Percentiles rank a stretch among this genome's conserved stretches.
phyloP scores from a whole-genome alignment of 805 yeast genomes.

The Starmera caribaea region DNA sequence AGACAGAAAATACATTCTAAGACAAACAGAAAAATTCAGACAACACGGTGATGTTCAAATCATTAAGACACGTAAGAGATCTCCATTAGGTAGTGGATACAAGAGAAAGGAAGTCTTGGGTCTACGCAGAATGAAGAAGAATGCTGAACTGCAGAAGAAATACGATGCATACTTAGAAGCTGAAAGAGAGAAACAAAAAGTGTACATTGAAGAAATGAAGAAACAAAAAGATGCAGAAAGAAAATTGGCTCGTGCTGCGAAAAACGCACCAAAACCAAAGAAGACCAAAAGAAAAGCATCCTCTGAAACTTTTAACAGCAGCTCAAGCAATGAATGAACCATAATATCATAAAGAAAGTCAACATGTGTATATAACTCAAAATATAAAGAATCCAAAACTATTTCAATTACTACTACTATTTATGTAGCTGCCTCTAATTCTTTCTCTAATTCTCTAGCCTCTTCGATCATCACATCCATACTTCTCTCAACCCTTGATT shows the following conservation, averaged over 20 bases:
- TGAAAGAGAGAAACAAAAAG: constrained; percentile 7
- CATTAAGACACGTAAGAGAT: constrained; percentile 60
- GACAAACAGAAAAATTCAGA: constrained; percentile 61
- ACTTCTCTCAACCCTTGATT: constrained; percentile 43
- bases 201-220: neutral
- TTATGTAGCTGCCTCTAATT: constrained; percentile 19
- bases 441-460: constrained; percentile 43
- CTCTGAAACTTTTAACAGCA: no score
- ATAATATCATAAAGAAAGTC: neutral
- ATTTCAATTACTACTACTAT: no score
- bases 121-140: constrained; percentile 36
- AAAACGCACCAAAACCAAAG: no score
- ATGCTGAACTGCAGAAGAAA: constrained; percentile 16
- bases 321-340: no score
- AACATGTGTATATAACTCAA: neutral
- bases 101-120: constrained; percentile 60
- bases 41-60: constrained; percentile 47
- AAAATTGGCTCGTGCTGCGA: no score
- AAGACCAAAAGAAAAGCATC: no score
- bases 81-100: constrained; percentile 79
- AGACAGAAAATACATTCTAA: constrained; percentile 62
- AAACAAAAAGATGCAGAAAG: neutral
- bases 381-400: constrained; percentile 1
- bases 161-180: constrained; percentile 5
- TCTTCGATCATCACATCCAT: constrained; percentile 63